Evolutionary conservation across 192 early-diverging fungal genomes (phyloP).

Genomic region (Glomus cerebriforme): DNA sequence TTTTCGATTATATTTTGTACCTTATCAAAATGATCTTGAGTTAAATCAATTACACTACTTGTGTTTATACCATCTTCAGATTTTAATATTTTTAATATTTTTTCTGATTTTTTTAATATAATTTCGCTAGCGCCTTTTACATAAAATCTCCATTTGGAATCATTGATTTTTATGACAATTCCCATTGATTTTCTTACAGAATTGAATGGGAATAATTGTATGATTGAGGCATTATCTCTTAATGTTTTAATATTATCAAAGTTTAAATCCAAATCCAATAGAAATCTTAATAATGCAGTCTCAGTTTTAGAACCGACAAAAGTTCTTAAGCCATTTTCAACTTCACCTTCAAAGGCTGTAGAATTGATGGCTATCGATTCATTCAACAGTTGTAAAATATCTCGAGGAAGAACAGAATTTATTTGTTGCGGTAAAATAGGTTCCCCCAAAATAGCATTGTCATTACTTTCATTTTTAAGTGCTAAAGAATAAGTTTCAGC

Average conservation of each 20-base stretch:
- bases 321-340: constrained; percentile 47
- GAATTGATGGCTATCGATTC: constrained; percentile 83
- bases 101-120: constrained; percentile 70
- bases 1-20: constrained; percentile 59
- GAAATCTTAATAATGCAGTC: constrained; percentile 84
- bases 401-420: constrained; percentile 39
- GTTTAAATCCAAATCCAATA: constrained; percentile 61
- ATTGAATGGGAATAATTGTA: constrained; percentile 89
- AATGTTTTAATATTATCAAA: constrained; percentile 63
- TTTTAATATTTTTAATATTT: constrained; percentile 60
- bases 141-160: constrained; percentile 66
- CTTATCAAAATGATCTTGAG: constrained; percentile 36
- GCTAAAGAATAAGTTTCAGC: constrained; percentile 33
- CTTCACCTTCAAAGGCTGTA: constrained; percentile 65
- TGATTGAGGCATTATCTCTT: constrained; percentile 59
- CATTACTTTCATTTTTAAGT: constrained; percentile 39
- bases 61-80: constrained; percentile 38
- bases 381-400: constrained; percentile 56
- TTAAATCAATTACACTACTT: constrained; percentile 31
- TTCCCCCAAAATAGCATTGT: constrained; percentile 33
- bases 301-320: constrained; percentile 96
- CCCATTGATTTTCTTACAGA: constrained; percentile 93
- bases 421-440: constrained; percentile 50
- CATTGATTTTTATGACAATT: constrained; percentile 57
- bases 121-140: constrained; percentile 96